Evolutionary conservation across 306 rosid species (phyloP), one percentile per base, ranked within the genome.

Genomic region (Hippophae tibetana): DNA sequence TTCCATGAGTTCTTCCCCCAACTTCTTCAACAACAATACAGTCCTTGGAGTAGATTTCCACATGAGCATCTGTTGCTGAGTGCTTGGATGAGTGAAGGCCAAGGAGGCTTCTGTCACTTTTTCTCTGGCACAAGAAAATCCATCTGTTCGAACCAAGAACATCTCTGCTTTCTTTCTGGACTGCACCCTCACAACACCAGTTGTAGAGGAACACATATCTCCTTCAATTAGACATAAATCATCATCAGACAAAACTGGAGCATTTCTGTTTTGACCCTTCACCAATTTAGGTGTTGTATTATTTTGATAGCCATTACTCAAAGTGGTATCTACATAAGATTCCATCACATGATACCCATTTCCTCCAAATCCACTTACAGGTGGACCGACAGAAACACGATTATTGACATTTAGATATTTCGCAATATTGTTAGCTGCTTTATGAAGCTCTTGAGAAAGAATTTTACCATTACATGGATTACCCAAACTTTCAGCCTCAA

Each of bases 41-140:
- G 95, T 92, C 82, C 80, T 92, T 60, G 99, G 99, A 2, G 74
- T 70, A 47, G 99, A 74, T 86, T 92, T 92, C 99, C 99, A 92
- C 95, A 92, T 82, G 63, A 92, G 95, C 99, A 92, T 92, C 76
- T 92, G 99, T 43, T 92, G 99, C 70, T 92, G 99, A 47, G 95
- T 92, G 78, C 94, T 92, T 56, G 99, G 99, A 75, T 92, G 99
- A 50, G 95, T 85, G 72, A 92, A 92, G 68, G 99, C 99, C 72
- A 92, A 75, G 65, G 99, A 92, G 64, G 99, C 79, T 76, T 88
- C 96, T 5, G 85, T 86, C 75, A 88, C 99, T 74, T 79, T 92
- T 75, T 92, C 99, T 80, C 99, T 83, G 38, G 81, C 72, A 73
- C 96, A 92, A 50, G 99, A 88, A 66, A 78, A 83, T 53, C 96